phyloP scores from a whole-genome alignment of 2,329 filamentous ascomycete species.

The Venturia pyrina region DNA sequence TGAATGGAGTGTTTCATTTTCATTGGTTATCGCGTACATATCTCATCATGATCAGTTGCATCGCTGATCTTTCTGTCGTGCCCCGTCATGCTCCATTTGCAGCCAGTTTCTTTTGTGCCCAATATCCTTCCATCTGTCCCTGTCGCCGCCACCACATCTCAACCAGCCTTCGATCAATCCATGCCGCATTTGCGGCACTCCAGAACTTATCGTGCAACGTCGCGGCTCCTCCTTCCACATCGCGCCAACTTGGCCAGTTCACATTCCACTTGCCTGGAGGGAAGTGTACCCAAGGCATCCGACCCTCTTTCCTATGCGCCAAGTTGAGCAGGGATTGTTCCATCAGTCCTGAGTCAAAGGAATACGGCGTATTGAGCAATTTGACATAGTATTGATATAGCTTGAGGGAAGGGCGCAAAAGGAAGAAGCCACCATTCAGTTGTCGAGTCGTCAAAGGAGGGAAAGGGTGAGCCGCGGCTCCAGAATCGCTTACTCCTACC shows the following conservation, averaged over 20 bases:
- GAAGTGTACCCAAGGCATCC: conserved; percentile 11
- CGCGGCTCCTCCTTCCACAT: conserved; percentile 7
- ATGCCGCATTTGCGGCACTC: background rate
- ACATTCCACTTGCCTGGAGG: conserved; percentile 9
- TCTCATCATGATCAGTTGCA: background rate
- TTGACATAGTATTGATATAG: conserved; percentile 10
- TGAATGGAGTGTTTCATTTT: too few species aligned
- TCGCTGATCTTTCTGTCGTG: background rate
- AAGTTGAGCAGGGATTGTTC: conserved; percentile 11
- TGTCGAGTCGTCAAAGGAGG: background rate
- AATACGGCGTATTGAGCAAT: conserved; percentile 2
- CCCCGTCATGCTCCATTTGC: background rate
- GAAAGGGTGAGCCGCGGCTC: background rate
- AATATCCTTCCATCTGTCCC: conserved; percentile 12
- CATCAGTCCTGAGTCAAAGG: conserved; percentile 8
- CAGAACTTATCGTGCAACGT: conserved; percentile 14
- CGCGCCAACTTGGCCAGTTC: conserved; percentile 7
- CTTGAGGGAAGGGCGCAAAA: conserved; percentile 5
- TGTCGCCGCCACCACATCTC: conserved; percentile 12
- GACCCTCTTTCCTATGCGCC: conserved; percentile 1
- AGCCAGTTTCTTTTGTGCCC: background rate
- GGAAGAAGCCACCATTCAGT: conserved; percentile 10
- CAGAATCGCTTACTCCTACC: background rate
- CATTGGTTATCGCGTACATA: too few species aligned
- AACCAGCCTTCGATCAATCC: conserved; percentile 10